Conservation (phyloP, 306 rosid genomes). For the Sicyos baderoa region DNA sequence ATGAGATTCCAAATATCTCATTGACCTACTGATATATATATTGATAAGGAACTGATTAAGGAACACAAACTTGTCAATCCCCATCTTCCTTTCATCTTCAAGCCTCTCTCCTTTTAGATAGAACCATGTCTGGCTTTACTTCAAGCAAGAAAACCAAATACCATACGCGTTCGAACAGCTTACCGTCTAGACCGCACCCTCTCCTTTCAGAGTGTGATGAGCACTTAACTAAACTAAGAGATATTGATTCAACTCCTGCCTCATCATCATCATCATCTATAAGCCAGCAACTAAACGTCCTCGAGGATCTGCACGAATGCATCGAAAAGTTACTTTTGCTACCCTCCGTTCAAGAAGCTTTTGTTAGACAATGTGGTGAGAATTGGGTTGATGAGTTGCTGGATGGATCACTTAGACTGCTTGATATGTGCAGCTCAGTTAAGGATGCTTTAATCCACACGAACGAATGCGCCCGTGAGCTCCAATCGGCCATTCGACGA, state of each 20-base stretch:
- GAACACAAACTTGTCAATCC: constrained; percentile 9
- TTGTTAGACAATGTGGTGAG: constrained; percentile 28
- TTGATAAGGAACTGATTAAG: constrained; percentile 3
- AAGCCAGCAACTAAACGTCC: constrained; percentile 25
- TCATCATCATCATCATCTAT: constrained; percentile 24
- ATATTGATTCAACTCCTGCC: constrained; percentile 19
- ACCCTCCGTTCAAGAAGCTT: constrained; percentile 37
- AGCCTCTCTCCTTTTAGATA: constrained; percentile 3
- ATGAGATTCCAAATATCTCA: constrained; percentile 33
- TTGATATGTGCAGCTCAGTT: constrained; percentile 38
- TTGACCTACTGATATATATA: constrained; percentile 2
- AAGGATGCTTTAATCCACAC: constrained; percentile 47
- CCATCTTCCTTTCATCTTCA: constrained; percentile 13
- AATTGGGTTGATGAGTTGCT: constrained; percentile 43
- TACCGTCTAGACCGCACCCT: constrained; percentile 43
- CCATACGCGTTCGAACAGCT: constrained; percentile 37
- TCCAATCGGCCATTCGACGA: constrained; percentile 41
- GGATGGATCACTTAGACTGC: constrained; percentile 37
- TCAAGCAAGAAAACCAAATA: constrained; percentile 27
- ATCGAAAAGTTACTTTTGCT: constrained; percentile 34
- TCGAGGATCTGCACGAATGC: constrained; percentile 38
- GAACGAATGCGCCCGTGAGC: constrained; percentile 38
- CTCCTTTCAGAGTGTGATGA: constrained; percentile 35
- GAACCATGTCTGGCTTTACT: constrained; percentile 32
- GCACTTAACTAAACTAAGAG: constrained; percentile 27